These are phyloP conservation scores for Psilocybe subaeruginosa DNA, from an alignment of 768 basidiomycete genomes.

Conservation along the genomic window DNA sequence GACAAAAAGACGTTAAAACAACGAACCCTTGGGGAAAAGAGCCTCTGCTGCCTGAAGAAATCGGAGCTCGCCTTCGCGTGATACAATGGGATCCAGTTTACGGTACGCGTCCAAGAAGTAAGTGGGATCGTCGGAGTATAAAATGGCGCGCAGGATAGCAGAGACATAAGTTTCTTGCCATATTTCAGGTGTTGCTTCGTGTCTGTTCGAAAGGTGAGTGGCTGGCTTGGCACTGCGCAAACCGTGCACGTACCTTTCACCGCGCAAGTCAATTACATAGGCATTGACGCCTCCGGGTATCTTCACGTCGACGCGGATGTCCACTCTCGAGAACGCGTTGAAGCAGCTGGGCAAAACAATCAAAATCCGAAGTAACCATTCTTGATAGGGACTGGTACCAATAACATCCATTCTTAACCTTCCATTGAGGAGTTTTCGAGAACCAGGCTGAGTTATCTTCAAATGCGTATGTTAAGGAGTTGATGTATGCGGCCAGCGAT, in stretches of 20 bases:
- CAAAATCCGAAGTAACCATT: not conserved
- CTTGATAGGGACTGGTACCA: slow-evolving; percentile 56
- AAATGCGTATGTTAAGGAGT: slow-evolving; percentile 94
- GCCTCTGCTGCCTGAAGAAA: slow-evolving; percentile 92
- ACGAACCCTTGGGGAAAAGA: slow-evolving; percentile 78
- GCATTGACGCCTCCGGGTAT: slow-evolving; percentile 97
- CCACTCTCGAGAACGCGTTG: slow-evolving; percentile 97
- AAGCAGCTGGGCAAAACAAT: slow-evolving; percentile 66
- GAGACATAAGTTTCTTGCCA: slow-evolving; percentile 99
- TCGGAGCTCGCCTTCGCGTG: slow-evolving; percentile 83
- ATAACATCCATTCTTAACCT: slow-evolving; percentile 90
- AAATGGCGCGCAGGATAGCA: slow-evolving; percentile 85
- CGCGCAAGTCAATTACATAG: slow-evolving; percentile 91
- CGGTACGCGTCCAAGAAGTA: slow-evolving; percentile 93
- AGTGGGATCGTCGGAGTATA: slow-evolving; percentile 95
- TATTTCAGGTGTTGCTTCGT: slow-evolving; percentile 87
- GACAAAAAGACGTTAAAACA: not conserved
- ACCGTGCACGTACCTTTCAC: slow-evolving; percentile 73
- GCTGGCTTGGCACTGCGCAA: not conserved
- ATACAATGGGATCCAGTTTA: slow-evolving; percentile 93
- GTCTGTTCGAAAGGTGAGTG: slow-evolving; percentile 44
- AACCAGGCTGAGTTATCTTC: slow-evolving; percentile 95
- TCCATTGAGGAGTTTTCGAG: slow-evolving; percentile 82
- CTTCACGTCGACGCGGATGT: slow-evolving; percentile 96
- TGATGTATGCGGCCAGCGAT: slow-evolving; percentile 96